A percentile compares a stretch with the other conserved stretches of the same genome.
phyloP scores from a whole-genome alignment of 140 eudicot species.

The Ambrosia hybrid region DNA sequence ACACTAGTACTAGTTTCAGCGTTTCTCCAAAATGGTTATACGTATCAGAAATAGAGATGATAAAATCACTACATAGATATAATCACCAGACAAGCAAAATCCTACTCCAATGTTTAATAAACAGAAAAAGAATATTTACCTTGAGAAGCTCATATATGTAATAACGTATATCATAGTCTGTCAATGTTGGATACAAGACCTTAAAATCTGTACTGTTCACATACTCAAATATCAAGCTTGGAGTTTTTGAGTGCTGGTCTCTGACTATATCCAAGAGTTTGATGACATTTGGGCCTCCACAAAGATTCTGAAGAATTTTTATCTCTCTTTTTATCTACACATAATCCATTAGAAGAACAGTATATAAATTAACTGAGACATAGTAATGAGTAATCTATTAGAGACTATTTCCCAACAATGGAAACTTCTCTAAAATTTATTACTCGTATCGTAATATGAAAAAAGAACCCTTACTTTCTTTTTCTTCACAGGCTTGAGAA shows the following conservation, averaged over 20 bases:
- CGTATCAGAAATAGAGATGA: not conserved
- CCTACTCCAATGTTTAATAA: not conserved
- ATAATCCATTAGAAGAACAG: conserved; percentile 13
- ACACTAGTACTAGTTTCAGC: too few species aligned
- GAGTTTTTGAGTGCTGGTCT: conserved; percentile 92
- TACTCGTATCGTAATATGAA: not conserved
- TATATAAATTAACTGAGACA: not conserved
- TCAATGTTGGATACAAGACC: conserved; percentile 82
- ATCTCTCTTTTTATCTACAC: conserved; percentile 88
- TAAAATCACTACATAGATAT: not conserved
- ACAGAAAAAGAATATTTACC: conserved; percentile 36
- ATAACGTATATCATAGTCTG: conserved; percentile 89
- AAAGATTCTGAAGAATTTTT: conserved; percentile 79
- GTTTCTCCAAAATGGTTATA: not conserved
- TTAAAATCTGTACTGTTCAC: conserved; percentile 91
- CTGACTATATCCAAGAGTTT: conserved; percentile 77
- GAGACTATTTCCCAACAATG: not conserved
- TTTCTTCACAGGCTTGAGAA: conserved; percentile 96
- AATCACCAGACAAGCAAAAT: conserved; percentile 18
- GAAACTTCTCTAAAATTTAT: not conserved
- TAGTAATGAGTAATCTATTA: conserved; percentile 2
- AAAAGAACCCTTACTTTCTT: conserved; percentile 61
- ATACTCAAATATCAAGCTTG: conserved; percentile 79
- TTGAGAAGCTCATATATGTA: conserved; percentile 92
- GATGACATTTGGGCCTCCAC: conserved; percentile 86